Evolutionary conservation across 139 green algal species (phyloP).

Genomic region (Coelastrella sp.): DNA sequence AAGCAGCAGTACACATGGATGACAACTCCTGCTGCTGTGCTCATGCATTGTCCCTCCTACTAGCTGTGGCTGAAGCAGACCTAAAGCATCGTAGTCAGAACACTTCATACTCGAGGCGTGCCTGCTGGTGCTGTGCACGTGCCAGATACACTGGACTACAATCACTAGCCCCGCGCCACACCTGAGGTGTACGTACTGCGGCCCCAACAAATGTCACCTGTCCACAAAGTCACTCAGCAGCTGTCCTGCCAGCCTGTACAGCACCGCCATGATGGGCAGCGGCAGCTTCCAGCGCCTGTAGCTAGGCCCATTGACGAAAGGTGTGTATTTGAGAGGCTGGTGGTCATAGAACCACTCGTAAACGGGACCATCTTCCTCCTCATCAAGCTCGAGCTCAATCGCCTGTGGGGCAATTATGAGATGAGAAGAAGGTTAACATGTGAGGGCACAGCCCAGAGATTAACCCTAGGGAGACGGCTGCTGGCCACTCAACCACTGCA

Average conservation of each 20-base stretch:
- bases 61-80: too few relatives aligned
- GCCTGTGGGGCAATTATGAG: not conserved
- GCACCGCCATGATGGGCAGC: constrained; percentile 95
- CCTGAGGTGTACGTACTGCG: not conserved
- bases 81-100: too few relatives aligned
- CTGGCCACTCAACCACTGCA: not conserved
- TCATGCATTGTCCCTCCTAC: too few relatives aligned
- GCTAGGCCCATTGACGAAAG: constrained; percentile 91
- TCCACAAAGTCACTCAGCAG: constrained; percentile 97
- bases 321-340: constrained; percentile 91
- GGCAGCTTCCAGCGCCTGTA: constrained; percentile 97
- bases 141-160: too few relatives aligned
- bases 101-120: too few relatives aligned
- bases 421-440: not conserved
- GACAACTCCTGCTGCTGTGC: not conserved
- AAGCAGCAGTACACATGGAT: not conserved
- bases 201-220: constrained; percentile 19
- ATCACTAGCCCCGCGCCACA: too few relatives aligned
- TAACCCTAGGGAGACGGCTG: not conserved
- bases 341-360: constrained; percentile 97
- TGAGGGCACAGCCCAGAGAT: too few relatives aligned
- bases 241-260: constrained; percentile 96
- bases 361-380: constrained; percentile 86
- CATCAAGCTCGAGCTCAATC: constrained; percentile 95
- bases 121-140: too few relatives aligned